Evolutionary conservation across 768 basidiomycete genomes (phyloP).

Genomic region (Inosperma sp.): DNA sequence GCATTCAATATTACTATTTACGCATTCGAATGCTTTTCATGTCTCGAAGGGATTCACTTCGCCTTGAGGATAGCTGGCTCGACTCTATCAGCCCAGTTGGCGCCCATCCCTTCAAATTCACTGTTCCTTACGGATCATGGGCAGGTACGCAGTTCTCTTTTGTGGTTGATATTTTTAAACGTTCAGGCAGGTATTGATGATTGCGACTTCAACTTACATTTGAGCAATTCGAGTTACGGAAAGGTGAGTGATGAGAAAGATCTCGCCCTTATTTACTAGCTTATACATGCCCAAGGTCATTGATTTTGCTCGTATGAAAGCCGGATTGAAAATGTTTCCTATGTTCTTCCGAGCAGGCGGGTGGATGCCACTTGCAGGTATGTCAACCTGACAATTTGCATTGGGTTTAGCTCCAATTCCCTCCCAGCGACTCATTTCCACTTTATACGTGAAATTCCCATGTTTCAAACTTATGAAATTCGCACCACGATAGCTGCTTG

Average conservation of each 20-base stretch:
- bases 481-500: constrained; percentile 53
- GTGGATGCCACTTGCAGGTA: constrained; percentile 55
- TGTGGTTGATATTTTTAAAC: neutral
- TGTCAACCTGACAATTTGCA: constrained; percentile 32
- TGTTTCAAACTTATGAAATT: constrained; percentile 58
- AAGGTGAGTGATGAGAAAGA: constrained; percentile 43
- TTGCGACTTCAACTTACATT: constrained; percentile 66
- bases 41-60: constrained; percentile 27
- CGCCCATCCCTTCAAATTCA: constrained; percentile 47
- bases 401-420: neutral
- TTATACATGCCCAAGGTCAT: constrained; percentile 29
- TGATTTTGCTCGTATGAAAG: constrained; percentile 46
- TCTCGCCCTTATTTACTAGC: neutral
- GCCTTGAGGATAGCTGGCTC: constrained; percentile 40
- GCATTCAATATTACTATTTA: constrained; percentile 30
- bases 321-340: constrained; percentile 49
- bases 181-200: constrained; percentile 56
- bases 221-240: constrained; percentile 79
- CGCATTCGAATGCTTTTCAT: constrained; percentile 36
- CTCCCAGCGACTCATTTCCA: constrained; percentile 57
- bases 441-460: constrained; percentile 69
- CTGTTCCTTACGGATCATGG: constrained; percentile 41
- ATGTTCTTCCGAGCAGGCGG: constrained; percentile 56
- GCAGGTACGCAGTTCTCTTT: constrained; percentile 49
- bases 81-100: constrained; percentile 52